Evolutionary conservation across 139 green algal genomes (phyloP), one percentile per base, ranked within the genome.

Genomic region (Asterochloris erici): DNA sequence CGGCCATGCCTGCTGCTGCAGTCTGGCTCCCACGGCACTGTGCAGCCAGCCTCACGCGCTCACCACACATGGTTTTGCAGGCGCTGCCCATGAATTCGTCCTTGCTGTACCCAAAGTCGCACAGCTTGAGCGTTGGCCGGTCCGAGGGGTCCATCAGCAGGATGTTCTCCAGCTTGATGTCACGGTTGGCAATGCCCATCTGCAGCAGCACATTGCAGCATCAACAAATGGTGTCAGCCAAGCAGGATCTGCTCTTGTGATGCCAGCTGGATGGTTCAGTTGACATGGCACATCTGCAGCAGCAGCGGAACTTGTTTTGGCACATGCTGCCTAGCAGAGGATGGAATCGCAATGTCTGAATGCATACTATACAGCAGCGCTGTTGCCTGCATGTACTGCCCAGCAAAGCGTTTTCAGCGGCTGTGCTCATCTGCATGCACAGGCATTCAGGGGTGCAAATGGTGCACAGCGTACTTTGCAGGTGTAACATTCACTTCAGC

Each of bases 111-210:
- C 95, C 95, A 87, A 98, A 98, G 83, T 98, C 95, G 81, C 95
- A 97, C 68, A 98, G 96, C 85, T 99, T 99, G 17, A 99, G 88
- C 77, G 96, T 85, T 12, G 95, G 93, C 68, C 81, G 86, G n/a
- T 89, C 88, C 80, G 84, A 93, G 26, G 27, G 90, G 74, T 90
- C 87, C 79, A 98, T 93, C 83, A 99, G 89, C 73, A 99, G 91
- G 61, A 94, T 97, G 87, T 99, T 99, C 86, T 99, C 96, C 69
- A 99, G 91, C 90, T 98, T 98, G 81, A 98, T 97, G 88, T 98
- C 94, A 12, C 93, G 63, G 12, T 85, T 85, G 66, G 68, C 82
- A 69, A 85, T 85, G 38, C 82, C 82, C 23, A 82, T 70, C 73
- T 64, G 66, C 62, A 80, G 54, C 63, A 75, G 27, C 73, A 54